Conservation (phyloP, 768 basidiomycete genomes). For the Suillus discolor region DNA sequence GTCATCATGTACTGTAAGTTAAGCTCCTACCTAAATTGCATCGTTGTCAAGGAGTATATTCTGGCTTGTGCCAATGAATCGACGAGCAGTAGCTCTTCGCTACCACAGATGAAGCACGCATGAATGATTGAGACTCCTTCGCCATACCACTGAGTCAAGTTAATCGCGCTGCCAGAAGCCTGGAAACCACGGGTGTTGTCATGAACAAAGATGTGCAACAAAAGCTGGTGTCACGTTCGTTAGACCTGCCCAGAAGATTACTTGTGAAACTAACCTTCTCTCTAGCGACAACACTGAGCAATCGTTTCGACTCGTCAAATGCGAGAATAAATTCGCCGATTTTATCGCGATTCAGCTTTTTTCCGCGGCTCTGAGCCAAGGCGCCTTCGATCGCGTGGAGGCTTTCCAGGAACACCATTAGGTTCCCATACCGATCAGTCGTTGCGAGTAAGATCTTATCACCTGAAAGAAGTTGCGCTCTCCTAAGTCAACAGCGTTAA, state of each 20-base stretch:
- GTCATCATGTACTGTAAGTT: neutral
- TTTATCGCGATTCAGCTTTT: conserved; percentile 45
- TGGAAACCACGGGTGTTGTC: conserved; percentile 49
- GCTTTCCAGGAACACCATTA: conserved; percentile 43
- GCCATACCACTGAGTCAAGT: conserved; percentile 47
- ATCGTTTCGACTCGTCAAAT: conserved; percentile 53
- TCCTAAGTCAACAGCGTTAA: conserved; percentile 20
- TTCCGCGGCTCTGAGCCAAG: conserved; percentile 28
- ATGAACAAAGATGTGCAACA: conserved; percentile 48
- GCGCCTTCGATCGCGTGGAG: conserved; percentile 34
- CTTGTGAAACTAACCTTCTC: conserved; percentile 36
- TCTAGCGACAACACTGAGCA: conserved; percentile 48
- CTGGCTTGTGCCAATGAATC: conserved; percentile 46
- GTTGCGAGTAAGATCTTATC: conserved; percentile 45
- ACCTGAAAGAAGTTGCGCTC: conserved; percentile 44
- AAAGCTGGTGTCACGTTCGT: conserved; percentile 26
- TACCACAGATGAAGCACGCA: conserved; percentile 48
- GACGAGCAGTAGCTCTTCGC: conserved; percentile 54
- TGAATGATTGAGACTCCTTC: conserved; percentile 30
- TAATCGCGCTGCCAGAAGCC: conserved; percentile 41
- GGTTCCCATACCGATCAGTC: conserved; percentile 34
- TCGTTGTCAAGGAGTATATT: conserved; percentile 55
- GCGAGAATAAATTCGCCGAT: conserved; percentile 49
- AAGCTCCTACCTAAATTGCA: conserved; percentile 52
- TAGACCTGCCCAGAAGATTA: neutral